Evolutionary conservation across 306 rosid genomes (phyloP), one percentile per base, ranked within the genome.

Genomic region (Argentina anserina): DNA sequence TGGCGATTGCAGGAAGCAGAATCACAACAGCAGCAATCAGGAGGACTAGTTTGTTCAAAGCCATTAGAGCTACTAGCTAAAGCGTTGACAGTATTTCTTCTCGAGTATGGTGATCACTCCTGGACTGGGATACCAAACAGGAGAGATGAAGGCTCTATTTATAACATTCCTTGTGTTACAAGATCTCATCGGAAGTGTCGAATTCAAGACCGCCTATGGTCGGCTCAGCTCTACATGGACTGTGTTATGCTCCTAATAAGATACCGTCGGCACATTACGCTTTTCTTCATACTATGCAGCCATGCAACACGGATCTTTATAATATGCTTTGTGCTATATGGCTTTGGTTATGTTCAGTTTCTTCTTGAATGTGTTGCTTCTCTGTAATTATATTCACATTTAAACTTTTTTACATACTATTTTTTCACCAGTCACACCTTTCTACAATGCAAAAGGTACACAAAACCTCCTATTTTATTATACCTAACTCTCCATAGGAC

Each of bases 401-500:
- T 6, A 1, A 59, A 13, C n/a, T n/a, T n/a, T n/a, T n/a, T n/a
- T n/a, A n/a, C n/a, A n/a, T n/a, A 33, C 34, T 33, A 33, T 4
- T 33, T 33, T 33, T 33, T 33, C 4, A 33, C 4, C 34, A 33
- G 4, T n/a, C n/a, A 18, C 11, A 55, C n/a, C 29, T 40, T 47
- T 56, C 65, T 69, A 53, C 26, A 59, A 23, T 77, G 60, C 77
- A 75, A 83, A 65, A 29, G 75, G 60, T 47, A 21, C 65, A 23
- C 75, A 72, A 67, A 85, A 76, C 69, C 72, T 66, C 73, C 75
- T 52, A 68, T 2, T 37, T 4, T 42, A 52, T 3, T 7, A 36
- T 29, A 75, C 25, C 71, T 80, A 87, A 68, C 73, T 85, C 52
- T 77, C 65, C 73, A 81, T 70, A 0, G 92, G 96, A 34, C 89